Evolutionary conservation across 306 rosid species (phyloP).

Genomic region (Glycyrrhiza uralensis): DNA sequence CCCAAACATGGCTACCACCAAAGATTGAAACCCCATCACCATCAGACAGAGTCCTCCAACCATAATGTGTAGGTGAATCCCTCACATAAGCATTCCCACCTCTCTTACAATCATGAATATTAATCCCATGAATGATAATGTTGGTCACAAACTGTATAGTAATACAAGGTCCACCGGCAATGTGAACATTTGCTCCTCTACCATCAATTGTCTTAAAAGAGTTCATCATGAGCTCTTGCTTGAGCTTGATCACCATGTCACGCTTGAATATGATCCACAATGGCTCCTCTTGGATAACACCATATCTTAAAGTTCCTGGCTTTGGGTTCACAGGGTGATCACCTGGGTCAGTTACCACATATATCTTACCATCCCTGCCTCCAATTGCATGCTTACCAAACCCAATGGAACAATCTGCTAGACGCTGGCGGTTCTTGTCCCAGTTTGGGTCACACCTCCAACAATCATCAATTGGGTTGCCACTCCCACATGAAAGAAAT

Average conservation of each 20-base stretch:
- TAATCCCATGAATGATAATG: conserved; percentile 72
- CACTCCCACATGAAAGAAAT: conserved; percentile 64
- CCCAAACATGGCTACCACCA: conserved; percentile 89
- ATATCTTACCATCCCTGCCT: conserved; percentile 73
- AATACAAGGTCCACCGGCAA: conserved; percentile 94
- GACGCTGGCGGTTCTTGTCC: conserved; percentile 61
- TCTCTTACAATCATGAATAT: conserved; percentile 77
- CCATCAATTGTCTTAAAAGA: conserved; percentile 93
- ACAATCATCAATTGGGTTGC: conserved; percentile 92
- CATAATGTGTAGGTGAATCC: conserved; percentile 76
- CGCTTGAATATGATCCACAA: conserved; percentile 75
- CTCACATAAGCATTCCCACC: conserved; percentile 85
- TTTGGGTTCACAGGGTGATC: conserved; percentile 72
- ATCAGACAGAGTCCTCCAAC: conserved; percentile 81
- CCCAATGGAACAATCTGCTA: conserved; percentile 84
- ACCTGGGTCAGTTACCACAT: conserved; percentile 66
- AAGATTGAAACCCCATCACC: conserved; percentile 86
- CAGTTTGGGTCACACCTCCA: conserved; percentile 88
- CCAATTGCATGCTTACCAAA: conserved; percentile 84
- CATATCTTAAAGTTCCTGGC: conserved; percentile 74
- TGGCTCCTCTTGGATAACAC: conserved; percentile 74
- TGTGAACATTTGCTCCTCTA: conserved; percentile 72
- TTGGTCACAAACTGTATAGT: conserved; percentile 75
- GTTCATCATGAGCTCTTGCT: conserved; percentile 73
- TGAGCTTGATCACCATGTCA: conserved; percentile 72